Evolutionary conservation across 306 rosid species (phyloP).

Genomic region (Fragaria vesca): DNA sequence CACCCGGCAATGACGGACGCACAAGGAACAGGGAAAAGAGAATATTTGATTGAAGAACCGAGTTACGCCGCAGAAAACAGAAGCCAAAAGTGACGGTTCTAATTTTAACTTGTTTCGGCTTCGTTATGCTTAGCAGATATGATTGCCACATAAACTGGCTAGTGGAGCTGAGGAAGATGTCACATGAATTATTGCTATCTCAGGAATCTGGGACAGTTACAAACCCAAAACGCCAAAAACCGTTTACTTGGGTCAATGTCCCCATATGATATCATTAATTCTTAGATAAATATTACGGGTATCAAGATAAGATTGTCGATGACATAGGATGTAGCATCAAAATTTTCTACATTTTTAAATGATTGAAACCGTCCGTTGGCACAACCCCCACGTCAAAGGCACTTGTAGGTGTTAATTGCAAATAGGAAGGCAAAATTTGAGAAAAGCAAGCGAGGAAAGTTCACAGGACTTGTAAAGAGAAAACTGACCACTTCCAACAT

Average conservation of each 20-base stretch:
- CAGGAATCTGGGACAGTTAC: neutral
- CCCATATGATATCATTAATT: neutral
- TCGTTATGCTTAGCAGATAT: neutral
- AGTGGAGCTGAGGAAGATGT: neutral
- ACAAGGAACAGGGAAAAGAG: neutral
- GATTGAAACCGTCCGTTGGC: neutral
- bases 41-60: neutral
- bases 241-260: conserved; percentile 14
- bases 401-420: neutral
- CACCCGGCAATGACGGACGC: neutral
- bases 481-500: neutral
- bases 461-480: neutral
- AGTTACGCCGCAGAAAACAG: neutral
- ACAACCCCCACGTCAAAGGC: neutral
- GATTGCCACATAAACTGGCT: neutral
- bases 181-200: conserved; percentile 3
- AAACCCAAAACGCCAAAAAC: conserved; percentile 10
- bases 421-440: neutral
- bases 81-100: neutral
- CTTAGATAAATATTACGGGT: neutral
- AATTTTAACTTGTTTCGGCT: neutral
- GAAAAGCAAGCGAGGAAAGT: neutral
- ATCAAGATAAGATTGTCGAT: neutral
- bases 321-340: neutral
- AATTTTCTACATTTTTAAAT: neutral